Evolutionary conservation across 768 basidiomycete species (phyloP), one percentile per base, ranked within the genome.

Genomic region (Dictyophora rubrovolvata): DNA sequence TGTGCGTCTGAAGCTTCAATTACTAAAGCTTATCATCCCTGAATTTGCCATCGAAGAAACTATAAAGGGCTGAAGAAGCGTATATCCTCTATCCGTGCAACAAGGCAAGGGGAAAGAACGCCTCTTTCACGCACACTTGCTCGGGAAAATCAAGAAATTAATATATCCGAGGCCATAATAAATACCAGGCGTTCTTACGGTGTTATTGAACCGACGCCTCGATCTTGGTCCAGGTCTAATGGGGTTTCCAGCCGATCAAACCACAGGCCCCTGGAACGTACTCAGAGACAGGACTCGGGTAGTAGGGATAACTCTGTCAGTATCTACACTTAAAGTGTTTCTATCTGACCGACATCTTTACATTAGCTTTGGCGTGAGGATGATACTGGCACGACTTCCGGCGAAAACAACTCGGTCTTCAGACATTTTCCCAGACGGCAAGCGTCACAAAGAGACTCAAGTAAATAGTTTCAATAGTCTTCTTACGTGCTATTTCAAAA

Each of bases 61-160:
- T 91, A 90, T 65, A 78, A 78, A 1, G 80, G 77, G 9, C 78
- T 91, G 16, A 89, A 89, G 70, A 84, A 80, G 62, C 74, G 76
- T 14, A 84, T 90, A 21, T 73, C 74, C 14, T 76, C 76, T 1
- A 81, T 89, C 56, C 77, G 77, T 35, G 72, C 70, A 57, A 70
- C 69, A 0, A 52, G 49, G 28, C 54, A 36, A 12, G 47, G 35
- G 34, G 57, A 36, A 17, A 51, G 56, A 54, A n/a, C 23, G 8
- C 33, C 54, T 37, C 48, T 42, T 42, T 10, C 17, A 28, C 4
- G 28, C 4, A 14, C 16, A 16, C 54, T 10, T 20, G 8, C 14
- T 10, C 14, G 16, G 11, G 47, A 56, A 8, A 20, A n/a, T 18
- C 59, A 22, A 37, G 28, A 56, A 22, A 56, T n/a, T 9, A 17